Evolutionary conservation across 1,284 basidiomycete species (phyloP), one percentile per base, ranked within the genome.

Genomic region (Abortiporus biennis): DNA sequence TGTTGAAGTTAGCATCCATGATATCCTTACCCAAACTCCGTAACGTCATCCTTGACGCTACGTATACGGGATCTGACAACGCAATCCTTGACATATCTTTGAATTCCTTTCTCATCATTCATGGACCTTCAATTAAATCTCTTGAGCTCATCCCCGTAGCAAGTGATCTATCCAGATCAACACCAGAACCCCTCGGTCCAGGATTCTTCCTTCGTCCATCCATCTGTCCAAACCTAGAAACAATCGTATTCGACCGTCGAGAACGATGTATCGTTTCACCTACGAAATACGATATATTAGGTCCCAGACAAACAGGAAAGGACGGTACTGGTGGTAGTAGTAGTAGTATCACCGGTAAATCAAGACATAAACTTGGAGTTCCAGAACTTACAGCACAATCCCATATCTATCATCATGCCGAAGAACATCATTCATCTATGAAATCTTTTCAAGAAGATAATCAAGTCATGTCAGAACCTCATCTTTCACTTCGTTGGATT

Each of bases 221-320:
- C 21, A 48, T 58, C 31, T 76, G 72, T 50, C 69, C 72, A 13
- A 66, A 67, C 46, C 65, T 76, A 19, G 57, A 63, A 36, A 65
- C 66, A 20, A 48, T 75, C 36, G 62, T 67, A 6, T 74, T 69
- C 45, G 52, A 54, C 47, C 50, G 50, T 42, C 47, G 55, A 35
- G 55, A 56, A 48, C 48, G 34, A 15, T 22, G 12, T 21, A 46
- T 47, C 40, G 45, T 47, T 15, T 42, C 43, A 3, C 19, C 32
- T 22, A 31, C 25, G 11, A 42, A 15, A 6, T 31, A 41, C 45
- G 60, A 65, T 24, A 52, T 54, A 25, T 54, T 58, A 19, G 55
- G 63, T 13, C 61, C 65, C n/a, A n/a, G n/a, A n/a, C n/a, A n/a
- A n/a, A n/a, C n/a, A n/a, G n/a, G n/a, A n/a, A n/a, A n/a, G n/a